Percentiles rank a stretch among this genome's conserved stretches.
These are phyloP conservation scores for Fusarium musae DNA, from an alignment of 2,329 filamentous ascomycete genomes.

Conservation along the genomic window DNA sequence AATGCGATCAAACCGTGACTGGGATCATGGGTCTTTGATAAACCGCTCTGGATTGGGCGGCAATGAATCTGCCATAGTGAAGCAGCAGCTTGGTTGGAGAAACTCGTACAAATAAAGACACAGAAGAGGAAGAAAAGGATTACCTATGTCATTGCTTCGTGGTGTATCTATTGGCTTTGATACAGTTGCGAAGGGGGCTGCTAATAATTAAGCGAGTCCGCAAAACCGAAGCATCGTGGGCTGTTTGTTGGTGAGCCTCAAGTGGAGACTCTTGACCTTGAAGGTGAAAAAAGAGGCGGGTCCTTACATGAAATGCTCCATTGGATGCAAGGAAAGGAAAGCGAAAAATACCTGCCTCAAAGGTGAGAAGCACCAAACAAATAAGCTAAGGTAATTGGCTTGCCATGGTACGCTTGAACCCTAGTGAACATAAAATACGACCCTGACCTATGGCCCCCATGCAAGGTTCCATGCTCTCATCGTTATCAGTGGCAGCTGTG, in stretches of 20 bases:
- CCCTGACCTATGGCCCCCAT: background rate
- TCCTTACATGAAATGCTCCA: slow-evolving; percentile 14
- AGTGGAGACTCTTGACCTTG: slow-evolving; percentile 32
- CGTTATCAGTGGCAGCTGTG: background rate
- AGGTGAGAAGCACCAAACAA: slow-evolving; percentile 14
- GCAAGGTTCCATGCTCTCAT: background rate
- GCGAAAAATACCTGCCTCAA: slow-evolving; percentile 1
- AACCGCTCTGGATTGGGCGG: slow-evolving; percentile 1
- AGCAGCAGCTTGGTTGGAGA: slow-evolving; percentile 18
- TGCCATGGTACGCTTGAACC: background rate
- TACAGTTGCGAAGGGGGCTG: background rate
- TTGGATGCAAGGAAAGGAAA: background rate
- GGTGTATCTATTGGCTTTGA: background rate
- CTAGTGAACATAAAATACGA: background rate
- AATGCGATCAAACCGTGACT: slow-evolving; percentile 32
- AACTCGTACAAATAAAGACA: background rate
- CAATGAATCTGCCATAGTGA: background rate
- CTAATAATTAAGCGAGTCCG: slow-evolving; percentile 9
- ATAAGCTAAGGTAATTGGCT: background rate
- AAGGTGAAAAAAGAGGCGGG: slow-evolving; percentile 16
- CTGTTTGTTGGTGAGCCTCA: slow-evolving; percentile 32
- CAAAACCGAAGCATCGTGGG: slow-evolving; percentile 22
- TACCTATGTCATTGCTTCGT: background rate
- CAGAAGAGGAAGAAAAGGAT: background rate
- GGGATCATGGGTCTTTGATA: slow-evolving; percentile 30